Base-by-base conservation (phyloP, 2,329 filamentous ascomycete genomes). In the Epichloe coenophiala region DNA sequence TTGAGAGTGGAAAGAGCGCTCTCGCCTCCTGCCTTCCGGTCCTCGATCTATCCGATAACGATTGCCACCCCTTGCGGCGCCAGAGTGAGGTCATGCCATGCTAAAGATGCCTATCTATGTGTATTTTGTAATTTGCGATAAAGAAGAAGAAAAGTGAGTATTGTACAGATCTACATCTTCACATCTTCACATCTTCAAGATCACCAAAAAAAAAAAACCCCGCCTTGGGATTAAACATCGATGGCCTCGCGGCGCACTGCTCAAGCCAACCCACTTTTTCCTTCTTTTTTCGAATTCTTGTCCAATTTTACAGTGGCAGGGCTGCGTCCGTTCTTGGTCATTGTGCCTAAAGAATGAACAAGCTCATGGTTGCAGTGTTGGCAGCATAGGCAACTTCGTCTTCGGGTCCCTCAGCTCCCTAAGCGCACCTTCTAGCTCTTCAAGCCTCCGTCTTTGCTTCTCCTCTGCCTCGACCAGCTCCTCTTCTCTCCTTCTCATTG, bases 361-460 rank as follows among this genome's bases (percentile, higher is more conserved):
- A 36, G 6, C 33, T 49, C 44, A 47, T 21, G 55, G 51, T 38
- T 67, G 65, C 47, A 66, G 50, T 17, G 60, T 64, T 31, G 74
- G 69, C 23, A 80, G 59, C 43, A 80, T 58, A 2, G 77, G 75
- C 58, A 71, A 66, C 55, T 79, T 78, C 38, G 76, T 78, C 63
- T 76, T 79, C 21, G 76, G 75, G 43, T 80, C 76, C 56, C 71
- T 74, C 55, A 76, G 65, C 5, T 64, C 65, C 55, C 72, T 67
- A 49, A 81, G 59, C 13, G 75, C 73, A 45, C 75, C 71, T 62
- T 82, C 78, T 47, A 84, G 61, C 48, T 70, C 64, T 47, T 74
- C 64, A 38, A 81, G 70, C 27, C 78, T 68, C 52, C 71, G 68
- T 31, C 62, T 64, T 52, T 68, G 72, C 54, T 71, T 71, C 53